A percentile compares a stretch with the other conserved stretches of the same genome.
These are phyloP conservation scores for Umbelopsis ramanniana DNA, from an alignment of 192 early-diverging fungal genomes.

Conservation along the genomic window DNA sequence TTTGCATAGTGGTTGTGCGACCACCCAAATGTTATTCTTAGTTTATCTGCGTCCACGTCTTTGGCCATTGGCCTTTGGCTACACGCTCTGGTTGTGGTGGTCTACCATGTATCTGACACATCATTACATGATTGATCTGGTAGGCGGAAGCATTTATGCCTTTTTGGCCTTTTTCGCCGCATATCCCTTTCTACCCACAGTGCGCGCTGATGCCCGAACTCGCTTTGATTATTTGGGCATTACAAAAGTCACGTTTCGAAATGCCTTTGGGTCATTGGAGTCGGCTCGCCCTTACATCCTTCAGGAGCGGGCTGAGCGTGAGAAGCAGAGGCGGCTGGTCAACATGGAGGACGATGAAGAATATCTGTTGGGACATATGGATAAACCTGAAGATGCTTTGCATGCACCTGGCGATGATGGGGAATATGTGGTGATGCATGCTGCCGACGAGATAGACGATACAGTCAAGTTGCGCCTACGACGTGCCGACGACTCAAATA, in stretches of 20 bases:
- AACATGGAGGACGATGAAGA: conserved; percentile 15
- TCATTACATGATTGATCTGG: conserved; percentile 75
- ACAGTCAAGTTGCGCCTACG: neutral
- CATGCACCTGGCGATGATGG: neutral
- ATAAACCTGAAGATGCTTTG: neutral
- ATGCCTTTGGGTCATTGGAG: neutral
- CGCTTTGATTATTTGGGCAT: conserved; percentile 43
- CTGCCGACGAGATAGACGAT: neutral
- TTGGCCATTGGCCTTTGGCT: conserved; percentile 48
- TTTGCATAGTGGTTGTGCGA: conserved; percentile 73
- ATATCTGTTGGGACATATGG: conserved; percentile 7
- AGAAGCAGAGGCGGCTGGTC: neutral
- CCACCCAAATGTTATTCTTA: conserved; percentile 64
- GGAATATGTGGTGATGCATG: conserved; percentile 9
- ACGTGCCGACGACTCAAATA: neutral
- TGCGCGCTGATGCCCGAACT: conserved; percentile 32
- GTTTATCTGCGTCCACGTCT: conserved; percentile 50
- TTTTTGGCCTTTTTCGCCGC: conserved; percentile 58
- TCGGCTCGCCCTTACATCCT: conserved; percentile 5
- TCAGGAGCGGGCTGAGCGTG: conserved; percentile 4
- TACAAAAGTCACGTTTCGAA: conserved; percentile 12
- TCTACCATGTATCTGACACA: conserved; percentile 78
- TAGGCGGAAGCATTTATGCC: conserved; percentile 69
- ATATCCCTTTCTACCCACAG: conserved; percentile 47
- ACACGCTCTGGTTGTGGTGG: conserved; percentile 81